Evolutionary conservation across 2,329 filamentous ascomycete species (phyloP).

Genomic region (Fusarium buxicola): DNA sequence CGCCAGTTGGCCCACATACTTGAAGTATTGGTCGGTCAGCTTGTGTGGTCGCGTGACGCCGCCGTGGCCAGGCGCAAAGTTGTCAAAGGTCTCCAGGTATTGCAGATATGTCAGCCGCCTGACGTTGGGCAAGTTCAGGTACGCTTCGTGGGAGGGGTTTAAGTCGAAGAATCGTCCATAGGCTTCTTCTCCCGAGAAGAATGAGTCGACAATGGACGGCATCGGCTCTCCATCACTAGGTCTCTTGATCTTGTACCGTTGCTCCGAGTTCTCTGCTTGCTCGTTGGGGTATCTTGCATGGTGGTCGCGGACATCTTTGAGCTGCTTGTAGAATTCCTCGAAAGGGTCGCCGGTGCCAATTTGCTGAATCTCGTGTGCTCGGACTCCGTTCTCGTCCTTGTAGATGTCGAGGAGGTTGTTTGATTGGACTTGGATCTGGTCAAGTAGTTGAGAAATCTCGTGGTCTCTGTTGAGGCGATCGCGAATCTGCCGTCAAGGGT

Average conservation of each 20-base stretch:
- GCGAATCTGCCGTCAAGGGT: constrained; percentile 81
- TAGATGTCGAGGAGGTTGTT: constrained; percentile 84
- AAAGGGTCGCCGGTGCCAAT: constrained; percentile 89
- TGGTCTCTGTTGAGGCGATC: constrained; percentile 92
- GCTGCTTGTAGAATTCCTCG: constrained; percentile 89
- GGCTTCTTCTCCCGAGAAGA: constrained; percentile 96
- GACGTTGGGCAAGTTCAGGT: constrained; percentile 87
- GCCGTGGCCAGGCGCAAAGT: constrained; percentile 79
- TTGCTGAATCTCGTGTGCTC: constrained; percentile 82
- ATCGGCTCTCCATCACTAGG: constrained; percentile 71
- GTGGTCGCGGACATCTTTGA: constrained; percentile 84
- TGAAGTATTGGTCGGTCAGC: constrained; percentile 91
- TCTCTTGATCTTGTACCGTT: constrained; percentile 82
- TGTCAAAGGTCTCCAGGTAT: constrained; percentile 92
- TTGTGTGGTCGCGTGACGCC: constrained; percentile 85
- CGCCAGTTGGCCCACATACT: constrained; percentile 83
- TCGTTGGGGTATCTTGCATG: constrained; percentile 94
- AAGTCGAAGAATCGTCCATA: constrained; percentile 95
- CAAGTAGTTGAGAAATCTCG: constrained; percentile 86
- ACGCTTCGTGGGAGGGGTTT: constrained; percentile 84
- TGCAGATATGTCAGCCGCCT: constrained; percentile 91
- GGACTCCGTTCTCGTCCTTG: constrained; percentile 78
- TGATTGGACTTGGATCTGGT: constrained; percentile 89
- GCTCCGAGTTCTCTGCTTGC: constrained; percentile 93
- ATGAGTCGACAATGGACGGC: constrained; percentile 80